phyloP scores from a whole-genome alignment of 1,284 basidiomycete species.

The Moniliophthora roreri region DNA sequence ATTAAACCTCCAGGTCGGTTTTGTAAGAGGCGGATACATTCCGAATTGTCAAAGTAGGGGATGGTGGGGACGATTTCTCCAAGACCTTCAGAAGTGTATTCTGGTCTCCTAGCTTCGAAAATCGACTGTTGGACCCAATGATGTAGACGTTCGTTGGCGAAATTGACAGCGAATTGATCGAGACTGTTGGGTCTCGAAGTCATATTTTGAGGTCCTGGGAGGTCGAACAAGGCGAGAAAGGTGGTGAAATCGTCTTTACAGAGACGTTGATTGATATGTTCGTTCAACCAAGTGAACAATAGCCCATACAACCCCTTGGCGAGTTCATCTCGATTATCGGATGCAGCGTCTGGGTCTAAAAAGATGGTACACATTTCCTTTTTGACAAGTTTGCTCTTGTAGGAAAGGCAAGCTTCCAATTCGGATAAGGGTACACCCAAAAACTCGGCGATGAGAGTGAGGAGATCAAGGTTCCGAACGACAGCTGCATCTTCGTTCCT shows the following conservation, averaged over 20 bases:
- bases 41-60: conserved; percentile 89
- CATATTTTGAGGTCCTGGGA: conserved; percentile 92
- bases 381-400: conserved; percentile 90
- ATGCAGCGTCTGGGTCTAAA: conserved; percentile 91
- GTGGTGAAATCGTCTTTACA: conserved; percentile 89
- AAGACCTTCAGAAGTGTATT: conserved; percentile 88
- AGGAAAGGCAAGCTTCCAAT: conserved; percentile 85
- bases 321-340: conserved; percentile 90
- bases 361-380: conserved; percentile 97
- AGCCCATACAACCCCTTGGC: conserved; percentile 93
- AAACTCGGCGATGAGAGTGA: conserved; percentile 87
- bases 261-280: conserved; percentile 92
- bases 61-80: conserved; percentile 67
- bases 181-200: conserved; percentile 85
- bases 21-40: conserved; percentile 86
- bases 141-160: conserved; percentile 90
- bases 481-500: conserved; percentile 88
- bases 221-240: conserved; percentile 94
- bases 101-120: conserved; percentile 77
- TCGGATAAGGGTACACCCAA: conserved; percentile 78
- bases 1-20: conserved; percentile 90
- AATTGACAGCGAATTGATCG: conserved; percentile 96
- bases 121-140: conserved; percentile 80
- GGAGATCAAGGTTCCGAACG: conserved; percentile 78
- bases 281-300: conserved; percentile 96